These are phyloP conservation scores for Neodidymelliopsis sp. DNA, from an alignment of 2,329 filamentous ascomycete genomes.

Conservation along the genomic window DNA sequence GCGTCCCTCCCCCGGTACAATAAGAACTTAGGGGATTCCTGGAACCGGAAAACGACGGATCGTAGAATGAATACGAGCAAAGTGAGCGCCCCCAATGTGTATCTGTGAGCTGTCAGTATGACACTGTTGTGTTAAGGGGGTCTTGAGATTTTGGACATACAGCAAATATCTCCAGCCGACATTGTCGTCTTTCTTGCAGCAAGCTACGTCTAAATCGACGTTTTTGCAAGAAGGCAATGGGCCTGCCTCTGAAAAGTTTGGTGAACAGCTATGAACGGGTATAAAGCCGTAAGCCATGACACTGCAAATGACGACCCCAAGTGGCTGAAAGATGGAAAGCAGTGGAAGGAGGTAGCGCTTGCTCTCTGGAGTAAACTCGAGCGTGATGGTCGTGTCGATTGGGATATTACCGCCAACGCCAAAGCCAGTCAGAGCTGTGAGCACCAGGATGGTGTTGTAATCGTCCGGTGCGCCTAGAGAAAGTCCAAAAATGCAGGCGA, in stretches of 20 bases:
- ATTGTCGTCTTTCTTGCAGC: constrained; percentile 50
- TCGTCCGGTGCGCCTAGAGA: constrained; percentile 59
- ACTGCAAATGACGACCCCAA: constrained; percentile 61
- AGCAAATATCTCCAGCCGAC: constrained; percentile 57
- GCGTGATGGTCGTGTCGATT: constrained; percentile 63
- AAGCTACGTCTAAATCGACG: constrained; percentile 39
- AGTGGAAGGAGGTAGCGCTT: constrained; percentile 61
- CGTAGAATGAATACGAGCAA: constrained; percentile 59
- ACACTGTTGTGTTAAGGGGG: no score
- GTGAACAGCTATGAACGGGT: constrained; percentile 59
- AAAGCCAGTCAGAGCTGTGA: constrained; percentile 64
- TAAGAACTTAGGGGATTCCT: constrained; percentile 68
- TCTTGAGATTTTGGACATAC: no score
- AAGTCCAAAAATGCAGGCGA: constrained; percentile 62
- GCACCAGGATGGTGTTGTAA: constrained; percentile 60
- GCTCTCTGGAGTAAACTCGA: constrained; percentile 63
- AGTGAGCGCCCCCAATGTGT: constrained; percentile 51
- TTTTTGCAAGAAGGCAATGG: constrained; percentile 56
- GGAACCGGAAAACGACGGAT: constrained; percentile 62
- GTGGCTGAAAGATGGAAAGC: constrained; percentile 63
- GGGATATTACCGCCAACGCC: constrained; percentile 63
- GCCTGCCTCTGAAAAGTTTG: constrained; percentile 57
- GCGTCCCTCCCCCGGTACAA: constrained; percentile 62
- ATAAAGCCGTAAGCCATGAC: constrained; percentile 63
- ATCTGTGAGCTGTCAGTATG: constrained; percentile 18